Conservation (phyloP, 2,329 filamentous ascomycete genomes). For the Tolypocladium album region DNA sequence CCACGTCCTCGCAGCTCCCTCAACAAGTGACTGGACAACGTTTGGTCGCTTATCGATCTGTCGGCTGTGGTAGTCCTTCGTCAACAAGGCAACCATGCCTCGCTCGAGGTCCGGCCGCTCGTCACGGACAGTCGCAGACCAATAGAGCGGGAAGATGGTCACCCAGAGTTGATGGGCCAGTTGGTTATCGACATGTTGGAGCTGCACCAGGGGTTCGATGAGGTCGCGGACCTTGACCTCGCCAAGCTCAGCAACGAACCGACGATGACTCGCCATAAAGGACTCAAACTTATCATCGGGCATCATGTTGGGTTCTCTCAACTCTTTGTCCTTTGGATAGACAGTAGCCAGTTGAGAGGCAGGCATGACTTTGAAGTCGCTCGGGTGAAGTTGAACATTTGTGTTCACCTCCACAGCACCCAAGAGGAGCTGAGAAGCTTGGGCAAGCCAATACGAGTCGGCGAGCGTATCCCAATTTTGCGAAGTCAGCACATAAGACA, state of each 20-base stretch:
- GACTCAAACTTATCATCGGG: constrained; percentile 73
- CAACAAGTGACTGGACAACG: constrained; percentile 83
- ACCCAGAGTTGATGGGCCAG: constrained; percentile 88
- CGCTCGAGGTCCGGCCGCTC: constrained; percentile 86
- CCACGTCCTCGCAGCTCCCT: constrained; percentile 73
- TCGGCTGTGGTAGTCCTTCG: constrained; percentile 89
- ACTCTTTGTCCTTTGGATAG: constrained; percentile 69
- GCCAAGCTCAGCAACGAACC: constrained; percentile 74
- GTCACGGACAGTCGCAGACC: constrained; percentile 79
- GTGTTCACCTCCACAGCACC: constrained; percentile 80
- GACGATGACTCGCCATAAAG: constrained; percentile 66
- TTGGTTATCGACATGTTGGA: constrained; percentile 79
- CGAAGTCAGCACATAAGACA: constrained; percentile 78
- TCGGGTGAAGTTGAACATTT: constrained; percentile 65
- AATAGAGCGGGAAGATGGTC: constrained; percentile 82
- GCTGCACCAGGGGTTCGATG: constrained; percentile 78
- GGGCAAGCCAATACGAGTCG: constrained; percentile 94
- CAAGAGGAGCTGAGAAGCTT: constrained; percentile 86
- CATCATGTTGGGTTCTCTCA: constrained; percentile 53
- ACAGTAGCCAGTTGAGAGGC: constrained; percentile 62
- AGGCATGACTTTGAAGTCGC: constrained; percentile 74
- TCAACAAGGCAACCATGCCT: constrained; percentile 79
- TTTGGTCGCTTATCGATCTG: constrained; percentile 94
- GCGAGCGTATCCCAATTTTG: constrained; percentile 96
- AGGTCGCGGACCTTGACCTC: constrained; percentile 84